Base-by-base conservation (phyloP, 768 basidiomycete species). In the Nidularia sp. region DNA sequence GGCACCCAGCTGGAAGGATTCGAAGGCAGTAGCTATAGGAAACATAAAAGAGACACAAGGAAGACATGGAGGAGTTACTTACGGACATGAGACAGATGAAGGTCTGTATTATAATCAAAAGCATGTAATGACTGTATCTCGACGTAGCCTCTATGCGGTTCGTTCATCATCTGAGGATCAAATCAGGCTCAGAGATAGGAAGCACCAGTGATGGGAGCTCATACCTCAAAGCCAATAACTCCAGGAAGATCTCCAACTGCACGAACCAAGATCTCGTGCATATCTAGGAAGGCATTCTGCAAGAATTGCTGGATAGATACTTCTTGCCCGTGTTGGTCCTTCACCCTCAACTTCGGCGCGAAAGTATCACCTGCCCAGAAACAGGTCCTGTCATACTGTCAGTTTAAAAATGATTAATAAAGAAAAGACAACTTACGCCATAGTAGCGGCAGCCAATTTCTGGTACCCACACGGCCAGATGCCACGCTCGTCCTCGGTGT, bases 351-450 rank as follows among this genome's bases (percentile, higher is more conserved):
- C 62, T 89, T 86, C 0, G 92, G 88, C 0, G 93, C 79, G 62
- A 95, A 97, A 0, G 81, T 81, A 59, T 93, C 84, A 4, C 95
- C 95, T 0, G 83, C 94, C 93, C 93, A 97, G 63, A 98, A 98
- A 36, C 88, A 83, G 0, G 95, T 97, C 55, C 92, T 93, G 47
- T 29, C 13, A 1, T 49, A 5, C 22, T 49, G 52, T 34, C 12
- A 59, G 43, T 52, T n/a, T 42, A 2, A 43, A 22, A 55, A 13
- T 13, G 0, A 25, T 6, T 31, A 32, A 45, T 5, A 32, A 46
- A 51, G 13, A 29, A 51, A 41, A 44, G 13, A 10, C 4, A 6
- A 77, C 85, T 59, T 61, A 90, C 88, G 90, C 84, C 90, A 97
- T 93, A 0, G 94, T 98, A 1, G 93, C 83, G 31, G 90, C 88